Base-by-base conservation (phyloP, 495 filamentous ascomycete genomes). In the Penicillium taxi region DNA sequence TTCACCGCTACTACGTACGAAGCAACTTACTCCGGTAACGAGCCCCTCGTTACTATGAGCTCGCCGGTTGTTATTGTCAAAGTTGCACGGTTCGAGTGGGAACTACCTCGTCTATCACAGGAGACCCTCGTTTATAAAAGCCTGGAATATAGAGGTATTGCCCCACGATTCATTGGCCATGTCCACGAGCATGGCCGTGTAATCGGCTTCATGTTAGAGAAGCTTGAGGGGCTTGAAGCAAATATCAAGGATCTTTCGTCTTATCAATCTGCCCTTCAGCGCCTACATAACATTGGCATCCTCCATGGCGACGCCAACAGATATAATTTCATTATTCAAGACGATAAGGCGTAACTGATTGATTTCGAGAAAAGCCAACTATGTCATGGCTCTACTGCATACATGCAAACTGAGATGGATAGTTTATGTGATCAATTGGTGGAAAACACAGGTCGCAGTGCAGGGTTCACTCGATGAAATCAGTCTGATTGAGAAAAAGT, bases 151-250 rank as follows among this genome's bases (percentile, higher is more conserved):
- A 37, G 32, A 9, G 38, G 25, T 9, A 12, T 59, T 1, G 44
- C 49, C 11, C 59, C 59, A 6, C 37, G 38, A 8, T 56, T 62
- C 45, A 39, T 66, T 11, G 59, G 45, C n/a, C 58, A 63, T 40
- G 41, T 63, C 19, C 32, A 44, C 15, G 58, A 63, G 38, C 28
- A 49, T n/a, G 45, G 56, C 9, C 52, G 59, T 9, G 39, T 61
- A 4, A 55, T 64, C 5, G 59, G 58, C 2, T 59, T 66, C 15
- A 29, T 66, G 3, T 23, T 64, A 12, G 62, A 62, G 34, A 48
- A 64, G n/a, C 7, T 61, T 1, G 41, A 56, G 22, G 56, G 56
- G 25, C 47, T 41, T 17, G 36, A 41, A 36, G 53, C 58, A 16
- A 38, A 19, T 9, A 52, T 58, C 21, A 18, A 41, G 40, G 55